Base-by-base conservation (phyloP, 192 early-diverging fungal genomes). In the Coemansia sp. region DNA sequence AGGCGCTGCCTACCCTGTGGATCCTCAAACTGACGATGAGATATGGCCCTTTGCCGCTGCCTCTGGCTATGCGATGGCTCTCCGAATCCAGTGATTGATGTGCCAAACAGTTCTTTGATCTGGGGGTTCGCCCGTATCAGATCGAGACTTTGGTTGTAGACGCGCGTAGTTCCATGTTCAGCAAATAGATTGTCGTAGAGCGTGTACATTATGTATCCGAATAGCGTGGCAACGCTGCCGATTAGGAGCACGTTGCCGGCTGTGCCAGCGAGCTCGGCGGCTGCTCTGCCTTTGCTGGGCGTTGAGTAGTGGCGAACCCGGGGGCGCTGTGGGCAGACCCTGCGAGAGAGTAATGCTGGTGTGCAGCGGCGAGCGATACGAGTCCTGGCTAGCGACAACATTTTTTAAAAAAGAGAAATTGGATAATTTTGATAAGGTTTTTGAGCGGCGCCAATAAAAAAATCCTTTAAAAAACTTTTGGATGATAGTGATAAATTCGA, bases 81-180 rank as follows among this genome's bases (percentile, higher is more conserved):
- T 60, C 79, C 79, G 48, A 77, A 82, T 1, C 79, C 79, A 2
- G 34, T 19, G 0, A 77, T 58, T 0, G 67, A 61, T 5, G 32
- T 17, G 15, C 79, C 79, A 8, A 82, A 70, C 2, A 82, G 24
- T 31, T 60, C 44, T 7, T 45, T 68, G 7, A 82, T 77, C 41
- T 77, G 50, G 31, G 79, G 79, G 59, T 73, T 70, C 0, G 79
- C 75, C 0, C 79, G 63, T 13, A 82, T 40, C 6, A 82, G 61
- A 36, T 82, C 79, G 13, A 82, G 75, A 36, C 79, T 77, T 17
- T 77, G 64, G 64, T 82, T 82, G 65, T 82, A 82, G 20, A 82
- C 65, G 5, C 72, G 74, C 5, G 79, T 82, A 2, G 65, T 51
- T 11, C 79, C 79, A 61, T 60, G 38, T 10, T 82, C 79, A 9